Conservation (phyloP, 2,329 filamentous ascomycete species). For the Botrytis galanthina region DNA sequence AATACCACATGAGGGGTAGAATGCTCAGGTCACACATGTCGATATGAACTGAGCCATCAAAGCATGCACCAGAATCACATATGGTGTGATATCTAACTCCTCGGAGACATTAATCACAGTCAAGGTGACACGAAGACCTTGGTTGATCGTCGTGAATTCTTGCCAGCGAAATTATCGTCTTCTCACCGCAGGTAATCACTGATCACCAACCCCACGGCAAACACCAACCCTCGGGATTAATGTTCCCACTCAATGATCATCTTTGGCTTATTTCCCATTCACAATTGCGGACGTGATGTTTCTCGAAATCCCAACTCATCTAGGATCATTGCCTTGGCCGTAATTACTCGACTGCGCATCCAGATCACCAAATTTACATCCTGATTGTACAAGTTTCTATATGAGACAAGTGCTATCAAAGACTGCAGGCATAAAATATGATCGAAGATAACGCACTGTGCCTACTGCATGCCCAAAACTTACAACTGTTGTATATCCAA, state of each 20-base stretch:
- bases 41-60: neutral
- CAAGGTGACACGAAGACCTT: neutral
- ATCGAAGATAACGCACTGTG: neutral
- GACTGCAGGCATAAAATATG: neutral
- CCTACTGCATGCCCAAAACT: neutral
- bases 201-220: neutral
- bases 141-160: neutral
- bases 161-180: neutral
- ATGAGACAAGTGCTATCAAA: neutral
- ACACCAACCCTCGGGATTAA: neutral
- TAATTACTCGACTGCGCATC: neutral
- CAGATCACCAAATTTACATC: neutral
- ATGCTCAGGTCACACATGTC: neutral
- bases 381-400: neutral
- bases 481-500: neutral
- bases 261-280: neutral
- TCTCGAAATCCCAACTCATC: neutral
- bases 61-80: neutral
- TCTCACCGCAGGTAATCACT: neutral
- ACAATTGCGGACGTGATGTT: neutral
- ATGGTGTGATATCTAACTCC: neutral
- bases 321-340: neutral
- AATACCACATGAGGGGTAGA: neutral
- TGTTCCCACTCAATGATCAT: neutral
- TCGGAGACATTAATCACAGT: neutral